Evolutionary conservation across 2,329 filamentous ascomycete genomes (phyloP), one percentile per base, ranked within the genome.

Genomic region (Pseudophaeomoniella oleicola): DNA sequence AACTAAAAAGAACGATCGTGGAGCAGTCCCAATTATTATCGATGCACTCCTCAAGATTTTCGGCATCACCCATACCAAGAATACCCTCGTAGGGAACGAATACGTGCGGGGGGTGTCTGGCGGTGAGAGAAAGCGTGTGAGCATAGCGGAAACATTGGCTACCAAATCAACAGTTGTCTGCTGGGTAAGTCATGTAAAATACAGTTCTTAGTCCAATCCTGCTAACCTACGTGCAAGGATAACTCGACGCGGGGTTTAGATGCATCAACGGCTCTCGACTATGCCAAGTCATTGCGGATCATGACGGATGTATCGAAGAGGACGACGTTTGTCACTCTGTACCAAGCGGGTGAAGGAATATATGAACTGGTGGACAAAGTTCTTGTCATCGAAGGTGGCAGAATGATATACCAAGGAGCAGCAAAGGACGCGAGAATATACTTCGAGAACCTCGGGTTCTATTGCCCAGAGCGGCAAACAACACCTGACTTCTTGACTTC

Each of bases 181-280:
- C 43, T 87, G 80, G 79, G n/a, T n/a, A n/a, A n/a, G n/a, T n/a
- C n/a, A n/a, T n/a, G n/a, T n/a, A n/a, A n/a, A n/a, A n/a, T n/a
- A n/a, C n/a, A n/a, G n/a, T n/a, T n/a, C n/a, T n/a, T n/a, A n/a
- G n/a, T n/a, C n/a, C n/a, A n/a, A n/a, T n/a, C n/a, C n/a, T n/a
- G n/a, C n/a, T n/a, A n/a, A n/a, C n/a, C n/a, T n/a, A n/a, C n/a
- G n/a, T n/a, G n/a, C n/a, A n/a, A n/a, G n/a, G 82, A 88, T 46
- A 88, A 88, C 53, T 78, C 73, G 1, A 88, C 81, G 1, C 67
- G 82, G 34, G 83, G 83, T n/a, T 62, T 88, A 0, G 82, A 90
- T 50, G 78, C 81, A 1, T 81, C 76, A 1, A 87, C 81, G 0
- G 83, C 82, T 3, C 64, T 87, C 3, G 81, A 87, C 49, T 88